Percentiles rank a stretch among this genome's conserved stretches.
Conservation (phyloP, 768 basidiomycete species). For the Nidula microcarpa region DNA sequence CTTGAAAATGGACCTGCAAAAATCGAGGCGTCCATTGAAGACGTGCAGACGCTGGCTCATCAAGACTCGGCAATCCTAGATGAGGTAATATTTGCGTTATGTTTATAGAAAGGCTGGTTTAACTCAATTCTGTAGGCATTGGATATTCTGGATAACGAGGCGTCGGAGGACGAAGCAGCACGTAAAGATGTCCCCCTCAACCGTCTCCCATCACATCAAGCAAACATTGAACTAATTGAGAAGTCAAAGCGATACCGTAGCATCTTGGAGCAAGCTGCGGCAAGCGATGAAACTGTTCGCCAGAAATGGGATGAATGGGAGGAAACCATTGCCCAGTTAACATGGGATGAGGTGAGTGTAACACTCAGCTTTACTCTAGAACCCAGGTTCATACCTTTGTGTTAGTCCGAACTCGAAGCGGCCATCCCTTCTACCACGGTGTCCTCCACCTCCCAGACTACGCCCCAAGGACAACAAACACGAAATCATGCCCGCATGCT, state of each 20-base stretch:
- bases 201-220: conserved; percentile 72
- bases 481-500: conserved; percentile 66
- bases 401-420: conserved; percentile 63
- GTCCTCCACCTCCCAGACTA: conserved; percentile 21
- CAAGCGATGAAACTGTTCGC: conserved; percentile 74
- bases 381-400: conserved; percentile 19
- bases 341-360: conserved; percentile 61
- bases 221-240: conserved; percentile 68
- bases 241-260: conserved; percentile 69
- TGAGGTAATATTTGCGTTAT: conserved; percentile 53
- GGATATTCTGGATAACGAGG: conserved; percentile 89
- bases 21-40: conserved; percentile 69
- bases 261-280: conserved; percentile 69
- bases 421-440: conserved; percentile 66
- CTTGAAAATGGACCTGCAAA: conserved; percentile 70
- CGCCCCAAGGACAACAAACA: conserved; percentile 43
- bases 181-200: conserved; percentile 45
- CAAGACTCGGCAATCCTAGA: conserved; percentile 63
- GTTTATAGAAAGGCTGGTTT: not conserved
- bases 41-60: conserved; percentile 63
- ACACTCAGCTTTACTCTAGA: not conserved
- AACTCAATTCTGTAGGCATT: conserved; percentile 52
- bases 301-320: conserved; percentile 92
- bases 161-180: conserved; percentile 75
- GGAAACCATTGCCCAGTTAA: conserved; percentile 63